phyloP scores from a whole-genome alignment of 2,329 filamentous ascomycete species.

The Sclerotiophoma versabilis region DNA sequence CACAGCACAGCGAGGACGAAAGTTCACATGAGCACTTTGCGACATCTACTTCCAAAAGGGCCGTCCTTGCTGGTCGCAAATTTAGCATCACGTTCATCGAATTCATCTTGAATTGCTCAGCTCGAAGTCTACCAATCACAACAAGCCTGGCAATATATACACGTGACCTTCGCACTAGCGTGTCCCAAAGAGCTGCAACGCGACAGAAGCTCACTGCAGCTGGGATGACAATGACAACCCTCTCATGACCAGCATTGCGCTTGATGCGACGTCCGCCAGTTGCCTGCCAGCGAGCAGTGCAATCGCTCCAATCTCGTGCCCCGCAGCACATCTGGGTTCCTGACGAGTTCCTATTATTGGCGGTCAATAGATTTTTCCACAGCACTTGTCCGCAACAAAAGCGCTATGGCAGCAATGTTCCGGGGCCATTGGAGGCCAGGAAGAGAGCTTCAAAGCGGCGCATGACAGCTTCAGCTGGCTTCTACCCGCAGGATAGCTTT shows the following conservation, averaged over 20 bases:
- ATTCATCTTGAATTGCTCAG: background rate
- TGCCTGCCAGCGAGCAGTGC: conserved; percentile 60
- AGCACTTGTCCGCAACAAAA: conserved; percentile 54
- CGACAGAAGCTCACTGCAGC: conserved; percentile 5
- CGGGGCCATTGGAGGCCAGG: conserved; percentile 68
- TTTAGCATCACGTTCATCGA: background rate
- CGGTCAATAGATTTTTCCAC: conserved; percentile 60
- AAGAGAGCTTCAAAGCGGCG: conserved; percentile 62
- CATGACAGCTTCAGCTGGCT: conserved; percentile 57
- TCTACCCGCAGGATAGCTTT: conserved; percentile 40
- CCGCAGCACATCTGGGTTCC: conserved; percentile 65
- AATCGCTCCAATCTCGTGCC: conserved; percentile 50
- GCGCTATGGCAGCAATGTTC: conserved; percentile 66
- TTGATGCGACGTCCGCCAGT: conserved; percentile 58
- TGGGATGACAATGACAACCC: conserved; percentile 20
- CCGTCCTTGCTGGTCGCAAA: too few relatives aligned
- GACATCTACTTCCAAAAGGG: background rate
- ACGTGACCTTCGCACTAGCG: background rate
- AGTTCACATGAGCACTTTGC: background rate
- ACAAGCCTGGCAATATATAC: background rate
- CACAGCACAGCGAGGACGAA: background rate
- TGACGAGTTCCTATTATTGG: conserved; percentile 61
- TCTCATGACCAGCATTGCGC: conserved; percentile 34
- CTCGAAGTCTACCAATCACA: conserved; percentile 1
- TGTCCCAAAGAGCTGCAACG: conserved; percentile 18